Base-by-base conservation (phyloP, 805 yeast genomes). In the Debaryomyces hansenii region DNA sequence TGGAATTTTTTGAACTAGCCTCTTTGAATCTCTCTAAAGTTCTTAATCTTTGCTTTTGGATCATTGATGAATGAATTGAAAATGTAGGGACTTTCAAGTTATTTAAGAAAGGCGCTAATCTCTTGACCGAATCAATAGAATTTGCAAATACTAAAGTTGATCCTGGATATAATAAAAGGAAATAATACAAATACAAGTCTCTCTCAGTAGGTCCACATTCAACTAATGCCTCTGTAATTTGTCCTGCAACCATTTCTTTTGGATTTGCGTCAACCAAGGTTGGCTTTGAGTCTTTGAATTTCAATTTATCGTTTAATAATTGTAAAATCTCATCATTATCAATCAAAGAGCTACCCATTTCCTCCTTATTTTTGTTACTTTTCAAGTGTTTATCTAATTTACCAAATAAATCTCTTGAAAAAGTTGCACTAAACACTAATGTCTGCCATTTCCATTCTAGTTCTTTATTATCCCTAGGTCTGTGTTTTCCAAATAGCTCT, bases 361-460 rank as follows among this genome's bases (percentile, higher is more conserved):
- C 56, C 12, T 56, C 51, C 31, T 59, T 54, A 21, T 55, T 55
- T 20, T 59, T 55, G 47, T 55, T 58, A 15, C 57, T 54, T 48
- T 56, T 58, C 31, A 57, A 62, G 54, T 51, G 62, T 50, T 56
- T 70, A 44, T 77, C 80, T 53, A 94, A 72, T 60, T 90, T 91
- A 33, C 85, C 80, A 66, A 94, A 90, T 27, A 94, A 72, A 43
- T 85, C 92, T 52, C 82, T 77, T 4, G 91, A 84, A 65, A 94
- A 94, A 0, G 99, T 92, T 4, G 99, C 99, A 33, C 96, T 87
- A 60, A 89, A 94, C n/a, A 94, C 90, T 55, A 91, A 70, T 1
- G 97, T 88, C 69, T 94, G 99, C 80, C 80, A 77, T 52, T 73
- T 75, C 58, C 77, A 70, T 7, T 60, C 64, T 12, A 62, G 54